These are phyloP conservation scores for Phaeosphaeria sp. DNA, from an alignment of 2,329 filamentous ascomycete genomes.

Conservation along the genomic window DNA sequence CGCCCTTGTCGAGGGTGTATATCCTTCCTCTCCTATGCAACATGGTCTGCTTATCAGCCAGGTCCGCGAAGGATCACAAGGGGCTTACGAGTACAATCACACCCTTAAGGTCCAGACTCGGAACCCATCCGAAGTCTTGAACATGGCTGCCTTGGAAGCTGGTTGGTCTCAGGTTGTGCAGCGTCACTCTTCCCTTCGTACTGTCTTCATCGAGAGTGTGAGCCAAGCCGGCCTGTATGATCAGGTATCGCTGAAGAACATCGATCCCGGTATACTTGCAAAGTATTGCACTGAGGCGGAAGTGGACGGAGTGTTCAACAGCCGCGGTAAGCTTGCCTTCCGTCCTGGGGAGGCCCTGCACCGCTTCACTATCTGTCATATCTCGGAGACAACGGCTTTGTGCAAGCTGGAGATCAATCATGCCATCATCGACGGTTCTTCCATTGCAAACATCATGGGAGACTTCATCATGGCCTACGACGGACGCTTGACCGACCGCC, in stretches of 20 bases:
- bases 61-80: constrained; percentile 1
- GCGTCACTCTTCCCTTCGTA: constrained; percentile 23
- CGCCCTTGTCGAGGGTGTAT: constrained; percentile 12
- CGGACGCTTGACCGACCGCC: constrained; percentile 10
- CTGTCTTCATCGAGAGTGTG: constrained; percentile 20
- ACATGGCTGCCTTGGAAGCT: constrained; percentile 7
- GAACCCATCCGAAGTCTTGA: background rate
- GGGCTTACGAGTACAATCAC: constrained; percentile 8
- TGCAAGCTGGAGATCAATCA: constrained; percentile 27
- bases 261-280: background rate
- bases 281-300: background rate
- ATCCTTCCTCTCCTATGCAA: constrained; percentile 18
- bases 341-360: constrained; percentile 9
- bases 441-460: constrained; percentile 15
- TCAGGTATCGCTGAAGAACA: constrained; percentile 19
- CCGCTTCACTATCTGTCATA: constrained; percentile 18
- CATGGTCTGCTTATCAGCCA: constrained; percentile 16
- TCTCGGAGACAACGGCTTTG: constrained; percentile 6
- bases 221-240: constrained; percentile 15
- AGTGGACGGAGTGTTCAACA: constrained; percentile 6
- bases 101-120: constrained; percentile 8
- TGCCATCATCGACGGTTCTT: constrained; percentile 25
- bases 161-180: constrained; percentile 27
- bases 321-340: constrained; percentile 3
- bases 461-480: constrained; percentile 23